Conservation (phyloP, 2,329 filamentous ascomycete species). For the Colletotrichum caudatum region DNA sequence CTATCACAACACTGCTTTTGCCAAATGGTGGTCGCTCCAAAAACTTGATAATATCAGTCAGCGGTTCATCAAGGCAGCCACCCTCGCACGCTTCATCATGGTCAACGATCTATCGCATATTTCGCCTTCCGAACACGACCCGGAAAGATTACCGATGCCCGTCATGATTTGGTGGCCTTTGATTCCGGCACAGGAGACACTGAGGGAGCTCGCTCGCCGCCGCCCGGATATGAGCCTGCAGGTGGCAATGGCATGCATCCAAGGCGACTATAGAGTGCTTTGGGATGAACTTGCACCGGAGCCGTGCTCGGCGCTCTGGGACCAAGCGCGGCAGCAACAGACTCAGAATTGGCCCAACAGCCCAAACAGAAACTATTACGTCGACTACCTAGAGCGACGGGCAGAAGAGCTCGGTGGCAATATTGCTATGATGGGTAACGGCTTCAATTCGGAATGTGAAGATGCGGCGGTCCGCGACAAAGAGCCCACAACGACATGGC, state of each 20-base stretch:
- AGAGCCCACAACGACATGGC: constrained; percentile 21
- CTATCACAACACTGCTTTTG: not conserved
- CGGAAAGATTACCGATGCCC: not conserved
- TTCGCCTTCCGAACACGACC: not conserved
- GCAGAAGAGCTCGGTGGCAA: not conserved
- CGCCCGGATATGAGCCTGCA: constrained; percentile 3
- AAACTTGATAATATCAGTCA: not conserved
- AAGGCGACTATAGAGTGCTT: constrained; percentile 1
- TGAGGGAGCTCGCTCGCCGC: constrained; percentile 11
- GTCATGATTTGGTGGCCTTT: constrained; percentile 14
- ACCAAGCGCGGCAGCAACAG: constrained; percentile 6
- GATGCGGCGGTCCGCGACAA: constrained; percentile 20
- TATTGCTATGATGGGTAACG: no score
- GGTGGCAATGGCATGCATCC: constrained; percentile 22
- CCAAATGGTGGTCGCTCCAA: constrained; percentile 44
- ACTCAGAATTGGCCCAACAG: not conserved
- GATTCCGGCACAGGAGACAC: not conserved
- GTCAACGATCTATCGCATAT: constrained; percentile 46
- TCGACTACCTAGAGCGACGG: not conserved
- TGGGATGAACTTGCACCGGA: constrained; percentile 10
- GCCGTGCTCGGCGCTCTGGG: constrained; percentile 4
- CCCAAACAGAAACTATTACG: not conserved
- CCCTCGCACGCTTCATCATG: constrained; percentile 49
- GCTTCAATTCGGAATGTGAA: not conserved
- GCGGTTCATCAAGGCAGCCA: constrained; percentile 23